phyloP scores from a whole-genome alignment of 139 green algal genomes.

The Desmodesmus armatus region DNA sequence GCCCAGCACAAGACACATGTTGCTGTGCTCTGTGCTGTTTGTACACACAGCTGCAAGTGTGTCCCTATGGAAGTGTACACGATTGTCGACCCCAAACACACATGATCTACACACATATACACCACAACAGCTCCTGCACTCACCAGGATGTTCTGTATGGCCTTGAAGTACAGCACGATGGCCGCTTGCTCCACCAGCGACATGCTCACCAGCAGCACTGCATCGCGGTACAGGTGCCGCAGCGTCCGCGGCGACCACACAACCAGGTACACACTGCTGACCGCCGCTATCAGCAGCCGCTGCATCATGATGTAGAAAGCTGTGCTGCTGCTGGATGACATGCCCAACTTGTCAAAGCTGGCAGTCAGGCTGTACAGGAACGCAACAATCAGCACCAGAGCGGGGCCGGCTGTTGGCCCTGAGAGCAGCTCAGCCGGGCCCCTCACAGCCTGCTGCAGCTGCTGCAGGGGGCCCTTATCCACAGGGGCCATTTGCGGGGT shows the following conservation, averaged over 20 bases:
- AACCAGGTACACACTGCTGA: slow-evolving; percentile 12
- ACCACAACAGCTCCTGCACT: too few relatives aligned
- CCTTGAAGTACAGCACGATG: slow-evolving; percentile 65
- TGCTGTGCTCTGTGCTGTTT: too few relatives aligned
- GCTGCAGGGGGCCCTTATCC: background rate
- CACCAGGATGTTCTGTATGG: slow-evolving; percentile 67
- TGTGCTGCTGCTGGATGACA: slow-evolving; percentile 44
- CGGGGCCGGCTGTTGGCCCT: slow-evolving; percentile 12
- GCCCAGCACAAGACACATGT: too few relatives aligned
- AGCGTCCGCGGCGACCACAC: background rate
- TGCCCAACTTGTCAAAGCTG: slow-evolving; percentile 71
- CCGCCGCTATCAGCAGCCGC: slow-evolving; percentile 41
- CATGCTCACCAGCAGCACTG: slow-evolving; percentile 51
- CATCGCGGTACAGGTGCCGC: background rate
- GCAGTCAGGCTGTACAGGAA: slow-evolving; percentile 60
- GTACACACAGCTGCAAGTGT: too few relatives aligned
- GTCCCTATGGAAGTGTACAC: too few relatives aligned
- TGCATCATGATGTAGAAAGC: slow-evolving; percentile 55
- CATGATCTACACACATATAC: too few relatives aligned
- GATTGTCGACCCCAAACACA: too few relatives aligned
- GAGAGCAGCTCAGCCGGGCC: background rate
- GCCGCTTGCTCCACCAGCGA: slow-evolving; percentile 54
- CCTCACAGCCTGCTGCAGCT: background rate
- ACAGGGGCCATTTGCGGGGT: too few relatives aligned
- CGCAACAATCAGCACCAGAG: slow-evolving; percentile 50